Conservation (phyloP, 2,329 filamentous ascomycete genomes). For the Myotisia sp. region DNA sequence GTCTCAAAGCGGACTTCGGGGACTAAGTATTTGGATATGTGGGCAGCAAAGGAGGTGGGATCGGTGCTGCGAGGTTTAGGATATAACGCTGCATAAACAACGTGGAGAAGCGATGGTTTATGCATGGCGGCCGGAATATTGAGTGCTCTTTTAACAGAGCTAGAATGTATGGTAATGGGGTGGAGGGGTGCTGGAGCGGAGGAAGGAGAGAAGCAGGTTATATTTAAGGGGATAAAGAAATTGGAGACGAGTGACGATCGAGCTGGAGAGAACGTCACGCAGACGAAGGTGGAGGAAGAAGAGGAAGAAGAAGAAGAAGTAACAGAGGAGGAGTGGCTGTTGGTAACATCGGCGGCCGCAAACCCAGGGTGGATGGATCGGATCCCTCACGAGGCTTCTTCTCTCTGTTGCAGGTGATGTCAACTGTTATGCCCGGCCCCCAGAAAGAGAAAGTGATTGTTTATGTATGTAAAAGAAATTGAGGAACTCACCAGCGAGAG, state of each 20-base stretch:
- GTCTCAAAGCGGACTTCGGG: constrained; percentile 53
- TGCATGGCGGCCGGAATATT: constrained; percentile 36
- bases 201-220: no score
- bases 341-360: no score
- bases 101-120: constrained; percentile 43
- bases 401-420: no score
- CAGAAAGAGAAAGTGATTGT: no score
- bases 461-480: no score
- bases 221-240: not conserved
- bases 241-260: not conserved
- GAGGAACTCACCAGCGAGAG: no score
- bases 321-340: no score
- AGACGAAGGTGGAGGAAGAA: not conserved
- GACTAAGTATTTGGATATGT: constrained; percentile 48
- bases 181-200: no score
- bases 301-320: no score
- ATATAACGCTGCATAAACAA: constrained; percentile 46
- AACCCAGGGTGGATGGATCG: no score
- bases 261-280: not conserved
- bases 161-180: not conserved
- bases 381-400: no score
- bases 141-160: not conserved
- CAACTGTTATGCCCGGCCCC: no score
- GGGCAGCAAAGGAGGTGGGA: constrained; percentile 43
- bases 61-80: constrained; percentile 43